phyloP scores from a whole-genome alignment of 768 basidiomycete genomes.

The Podaxis sp. region DNA sequence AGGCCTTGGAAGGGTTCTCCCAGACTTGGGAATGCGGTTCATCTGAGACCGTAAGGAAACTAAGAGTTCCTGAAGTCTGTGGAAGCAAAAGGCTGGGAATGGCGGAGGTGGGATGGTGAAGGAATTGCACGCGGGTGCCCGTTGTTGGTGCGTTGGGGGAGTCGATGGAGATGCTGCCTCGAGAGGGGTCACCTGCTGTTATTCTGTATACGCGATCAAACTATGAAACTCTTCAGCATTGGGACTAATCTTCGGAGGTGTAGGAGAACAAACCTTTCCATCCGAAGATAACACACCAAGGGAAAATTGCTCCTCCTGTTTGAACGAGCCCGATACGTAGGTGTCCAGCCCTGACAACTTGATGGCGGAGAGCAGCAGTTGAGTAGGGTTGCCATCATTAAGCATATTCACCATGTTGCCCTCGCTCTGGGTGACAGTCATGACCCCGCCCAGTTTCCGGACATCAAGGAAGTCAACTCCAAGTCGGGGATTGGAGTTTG shows the following conservation, averaged over 20 bases:
- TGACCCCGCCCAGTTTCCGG: constrained; percentile 35
- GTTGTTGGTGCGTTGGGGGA: constrained; percentile 42
- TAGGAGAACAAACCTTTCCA: constrained; percentile 22
- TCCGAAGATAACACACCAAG: constrained; percentile 37
- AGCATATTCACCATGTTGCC: constrained; percentile 69
- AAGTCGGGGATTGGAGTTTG: constrained; percentile 3
- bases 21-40: background rate
- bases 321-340: constrained; percentile 25
- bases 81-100: constrained; percentile 3
- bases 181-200: constrained; percentile 67
- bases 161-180: constrained; percentile 60
- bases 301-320: constrained; percentile 55
- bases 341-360: constrained; percentile 25
- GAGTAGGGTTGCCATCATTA: constrained; percentile 54
- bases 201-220: constrained; percentile 49
- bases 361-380: constrained; percentile 53
- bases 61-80: constrained; percentile 6
- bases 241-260: background rate
- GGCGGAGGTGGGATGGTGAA: constrained; percentile 29
- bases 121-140: constrained; percentile 50
- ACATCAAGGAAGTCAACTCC: constrained; percentile 35
- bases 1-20: background rate
- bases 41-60: constrained; percentile 15
- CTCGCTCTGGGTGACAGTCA: constrained; percentile 58
- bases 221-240: constrained; percentile 22